A percentile compares a stretch with the other conserved stretches of the same genome.
Evolutionary conservation across 2,329 filamentous ascomycete species (phyloP).

Genomic region (Fusarium brevicatenulatum): DNA sequence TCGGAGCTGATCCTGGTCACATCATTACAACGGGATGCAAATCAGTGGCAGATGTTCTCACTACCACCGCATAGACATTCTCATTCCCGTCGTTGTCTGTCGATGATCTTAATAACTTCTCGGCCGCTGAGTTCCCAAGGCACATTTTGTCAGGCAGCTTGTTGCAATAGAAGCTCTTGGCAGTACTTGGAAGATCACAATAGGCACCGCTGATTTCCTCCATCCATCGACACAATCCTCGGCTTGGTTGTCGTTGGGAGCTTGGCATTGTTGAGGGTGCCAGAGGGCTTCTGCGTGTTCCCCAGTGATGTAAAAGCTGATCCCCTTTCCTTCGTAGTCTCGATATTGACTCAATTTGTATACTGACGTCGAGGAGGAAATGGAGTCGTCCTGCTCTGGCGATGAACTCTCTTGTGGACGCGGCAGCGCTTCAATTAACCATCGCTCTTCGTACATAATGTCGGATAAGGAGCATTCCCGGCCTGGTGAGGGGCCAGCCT

Average conservation of each 20-base stretch:
- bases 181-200: not conserved
- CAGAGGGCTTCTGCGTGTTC: not conserved
- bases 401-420: not conserved
- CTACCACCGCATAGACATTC: not conserved
- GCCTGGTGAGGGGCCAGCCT: not conserved
- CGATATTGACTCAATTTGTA: not conserved
- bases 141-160: not conserved
- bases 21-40: not conserved
- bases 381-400: not conserved
- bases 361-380: not conserved
- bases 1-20: not conserved
- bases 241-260: not conserved
- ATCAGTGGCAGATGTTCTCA: not conserved
- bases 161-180: not conserved
- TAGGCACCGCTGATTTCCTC: not conserved
- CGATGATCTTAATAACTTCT: not conserved
- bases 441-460: not conserved
- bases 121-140: not conserved
- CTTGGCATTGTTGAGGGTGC: not conserved
- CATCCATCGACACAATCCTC: not conserved
- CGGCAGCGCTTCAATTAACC: not conserved
- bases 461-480: not conserved
- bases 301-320: not conserved
- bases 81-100: not conserved
- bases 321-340: not conserved